phyloP scores from a whole-genome alignment of 2,329 filamentous ascomycete genomes.

The Alternaria hordeiaustralica region DNA sequence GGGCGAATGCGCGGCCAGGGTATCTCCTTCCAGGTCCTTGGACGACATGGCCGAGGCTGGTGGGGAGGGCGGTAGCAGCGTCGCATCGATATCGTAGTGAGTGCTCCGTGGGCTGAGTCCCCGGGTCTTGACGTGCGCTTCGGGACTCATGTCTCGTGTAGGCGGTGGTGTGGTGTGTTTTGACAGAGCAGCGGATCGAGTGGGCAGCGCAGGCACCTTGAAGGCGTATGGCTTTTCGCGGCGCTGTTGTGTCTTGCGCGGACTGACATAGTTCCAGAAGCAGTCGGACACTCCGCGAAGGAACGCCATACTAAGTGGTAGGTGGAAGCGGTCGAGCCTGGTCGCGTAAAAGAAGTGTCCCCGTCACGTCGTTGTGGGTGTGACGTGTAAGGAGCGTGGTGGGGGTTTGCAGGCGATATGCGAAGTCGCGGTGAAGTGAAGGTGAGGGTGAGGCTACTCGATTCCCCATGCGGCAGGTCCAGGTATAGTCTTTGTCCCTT shows the following conservation, averaged over 20 bases:
- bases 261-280: constrained; percentile 53
- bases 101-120: constrained; percentile 30
- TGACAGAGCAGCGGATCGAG: constrained; percentile 6
- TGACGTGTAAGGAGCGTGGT: background rate
- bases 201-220: constrained; percentile 40
- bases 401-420: background rate
- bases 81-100: constrained; percentile 28
- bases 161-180: constrained; percentile 1
- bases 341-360: background rate
- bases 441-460: constrained; percentile 21
- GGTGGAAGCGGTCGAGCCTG: background rate
- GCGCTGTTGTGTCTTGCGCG: constrained; percentile 47
- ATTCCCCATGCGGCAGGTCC: constrained; percentile 8
- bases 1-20: constrained; percentile 25
- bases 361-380: background rate
- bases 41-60: constrained; percentile 30
- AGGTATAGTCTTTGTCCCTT: constrained; percentile 18
- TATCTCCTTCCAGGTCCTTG: constrained; percentile 42
- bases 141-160: constrained; percentile 42
- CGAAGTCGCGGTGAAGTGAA: constrained; percentile 26
- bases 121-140: constrained; percentile 34
- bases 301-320: constrained; percentile 34
- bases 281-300: constrained; percentile 43
- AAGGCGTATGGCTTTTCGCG: constrained; percentile 50
- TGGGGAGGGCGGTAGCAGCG: constrained; percentile 40